These are phyloP conservation scores for Sextonia rubra DNA, from an alignment of 164 flowering plant species.

Conservation along the genomic window DNA sequence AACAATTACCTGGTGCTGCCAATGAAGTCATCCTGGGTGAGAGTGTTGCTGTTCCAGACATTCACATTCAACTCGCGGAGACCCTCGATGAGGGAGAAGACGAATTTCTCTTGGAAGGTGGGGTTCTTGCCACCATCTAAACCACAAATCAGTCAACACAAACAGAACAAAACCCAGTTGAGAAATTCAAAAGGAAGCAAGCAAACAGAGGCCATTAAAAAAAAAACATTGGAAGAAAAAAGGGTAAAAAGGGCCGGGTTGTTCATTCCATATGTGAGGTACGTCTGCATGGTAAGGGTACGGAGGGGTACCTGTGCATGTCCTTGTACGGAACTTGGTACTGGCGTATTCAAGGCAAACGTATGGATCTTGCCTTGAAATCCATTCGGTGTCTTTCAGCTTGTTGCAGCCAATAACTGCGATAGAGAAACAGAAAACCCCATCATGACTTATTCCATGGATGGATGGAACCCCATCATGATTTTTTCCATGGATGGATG, in stretches of 20 bases:
- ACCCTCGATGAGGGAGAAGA: conserved; percentile 69
- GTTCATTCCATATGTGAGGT: not conserved
- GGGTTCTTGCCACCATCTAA: conserved; percentile 87
- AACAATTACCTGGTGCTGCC: conserved; percentile 75
- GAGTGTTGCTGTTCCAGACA: conserved; percentile 89
- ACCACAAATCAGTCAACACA: conserved; percentile 4
- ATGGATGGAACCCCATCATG: not conserved
- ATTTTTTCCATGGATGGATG: not conserved
- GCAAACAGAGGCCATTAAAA: no score
- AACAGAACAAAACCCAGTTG: not conserved
- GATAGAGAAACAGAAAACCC: not conserved
- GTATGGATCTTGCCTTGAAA: conserved; percentile 92
- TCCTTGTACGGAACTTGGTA: conserved; percentile 64
- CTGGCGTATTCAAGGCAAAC: conserved; percentile 76
- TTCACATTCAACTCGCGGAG: conserved; percentile 51
- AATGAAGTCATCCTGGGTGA: conserved; percentile 67
- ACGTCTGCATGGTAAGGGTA: not conserved
- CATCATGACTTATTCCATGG: not conserved
- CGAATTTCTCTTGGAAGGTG: conserved; percentile 77
- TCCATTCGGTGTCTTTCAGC: conserved; percentile 91
- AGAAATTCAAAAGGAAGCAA: not conserved
- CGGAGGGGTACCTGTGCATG: conserved; percentile 63
- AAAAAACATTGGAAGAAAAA: no score
- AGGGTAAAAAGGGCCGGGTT: not conserved
- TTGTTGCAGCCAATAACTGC: conserved; percentile 73